Evolutionary conservation across 371 early-diverging fungal genomes (phyloP), one percentile per base, ranked within the genome.

Genomic region (Funneliformis caledonium): DNA sequence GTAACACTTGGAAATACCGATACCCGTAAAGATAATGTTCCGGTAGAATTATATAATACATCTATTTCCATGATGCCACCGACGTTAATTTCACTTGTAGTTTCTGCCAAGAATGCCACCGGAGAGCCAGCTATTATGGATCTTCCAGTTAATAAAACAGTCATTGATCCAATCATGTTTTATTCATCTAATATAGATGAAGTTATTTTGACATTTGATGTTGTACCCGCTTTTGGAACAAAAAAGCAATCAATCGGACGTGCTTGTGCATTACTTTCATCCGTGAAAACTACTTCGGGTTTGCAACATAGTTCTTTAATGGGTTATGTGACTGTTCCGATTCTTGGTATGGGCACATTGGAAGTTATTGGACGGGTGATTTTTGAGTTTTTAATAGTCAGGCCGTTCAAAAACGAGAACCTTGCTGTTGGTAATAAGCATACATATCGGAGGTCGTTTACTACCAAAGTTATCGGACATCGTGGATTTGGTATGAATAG

Each of bases 391-490:
- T 86, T 91, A 64, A 88, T 94, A 10, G 88, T 93, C 7, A 91
- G 89, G 2, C 93, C 94, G 0, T 95, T 93, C 81, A 83, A 83
- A 43, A 92, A 93, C 72, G 83, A 86, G 52, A 89, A 91, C 12
- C 86, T 91, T 86, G 82, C 84, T 0, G 85, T 91, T 37, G 90
- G 88, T 22, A 87, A 89, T 82, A 86, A 89, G 16, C 87, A 91
- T 65, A 90, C 92, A 0, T 93, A 91, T 76, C 92, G 93, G 85
- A 90, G 89, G 77, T 89, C 90, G 1, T 78, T 92, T 9, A 88
- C 89, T 26, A 92, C 92, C 0, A 90, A 91, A 81, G 88, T 96
- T 16, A 94, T 97, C 87, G 99, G 99, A 9, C 99, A 99, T 86
- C 95, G 99, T 69, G 99, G 99, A 19, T 88, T 92, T 22, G 99